A percentile compares a stretch with the other conserved stretches of the same genome.
Evolutionary conservation across 2,329 filamentous ascomycete species (phyloP).

Genomic region (Penicillium sp.): DNA sequence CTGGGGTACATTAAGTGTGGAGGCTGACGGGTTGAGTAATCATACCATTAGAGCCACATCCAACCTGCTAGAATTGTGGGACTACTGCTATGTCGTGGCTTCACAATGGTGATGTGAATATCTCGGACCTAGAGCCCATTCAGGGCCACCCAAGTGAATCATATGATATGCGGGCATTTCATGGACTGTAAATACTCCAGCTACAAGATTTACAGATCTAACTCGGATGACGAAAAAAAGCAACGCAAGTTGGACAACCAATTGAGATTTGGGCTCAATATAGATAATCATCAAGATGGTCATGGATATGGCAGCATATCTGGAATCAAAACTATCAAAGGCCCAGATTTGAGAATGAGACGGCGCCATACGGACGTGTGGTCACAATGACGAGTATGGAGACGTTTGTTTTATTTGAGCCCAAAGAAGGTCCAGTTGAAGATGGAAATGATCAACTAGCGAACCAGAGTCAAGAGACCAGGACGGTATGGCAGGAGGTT

Average conservation of each 20-base stretch:
- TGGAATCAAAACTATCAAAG: no score
- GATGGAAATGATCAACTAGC: neutral
- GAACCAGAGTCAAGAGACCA: conserved; percentile 56
- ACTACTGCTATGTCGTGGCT: conserved; percentile 33
- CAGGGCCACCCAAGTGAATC: neutral
- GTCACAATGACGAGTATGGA: no score
- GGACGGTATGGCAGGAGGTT: conserved; percentile 58
- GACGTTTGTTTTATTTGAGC: no score
- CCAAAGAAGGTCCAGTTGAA: no score
- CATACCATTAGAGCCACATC: neutral
- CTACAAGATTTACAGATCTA: conserved; percentile 33
- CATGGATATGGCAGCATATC: no score
- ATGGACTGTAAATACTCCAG: conserved; percentile 43
- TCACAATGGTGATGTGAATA: no score
- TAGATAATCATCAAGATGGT: no score
- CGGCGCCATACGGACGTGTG: no score
- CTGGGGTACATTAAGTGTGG: neutral
- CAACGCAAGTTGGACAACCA: no score
- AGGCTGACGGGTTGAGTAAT: neutral
- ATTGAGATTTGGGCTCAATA: no score
- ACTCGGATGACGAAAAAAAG: neutral
- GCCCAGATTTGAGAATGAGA: no score
- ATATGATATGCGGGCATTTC: conserved; percentile 46
- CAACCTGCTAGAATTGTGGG: conserved; percentile 30
- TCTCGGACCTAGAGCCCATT: no score